Evolutionary conservation across 169 alveolate species (phyloP), one percentile per base, ranked within the genome.

Genomic region (Toxoplasma gondii): DNA sequence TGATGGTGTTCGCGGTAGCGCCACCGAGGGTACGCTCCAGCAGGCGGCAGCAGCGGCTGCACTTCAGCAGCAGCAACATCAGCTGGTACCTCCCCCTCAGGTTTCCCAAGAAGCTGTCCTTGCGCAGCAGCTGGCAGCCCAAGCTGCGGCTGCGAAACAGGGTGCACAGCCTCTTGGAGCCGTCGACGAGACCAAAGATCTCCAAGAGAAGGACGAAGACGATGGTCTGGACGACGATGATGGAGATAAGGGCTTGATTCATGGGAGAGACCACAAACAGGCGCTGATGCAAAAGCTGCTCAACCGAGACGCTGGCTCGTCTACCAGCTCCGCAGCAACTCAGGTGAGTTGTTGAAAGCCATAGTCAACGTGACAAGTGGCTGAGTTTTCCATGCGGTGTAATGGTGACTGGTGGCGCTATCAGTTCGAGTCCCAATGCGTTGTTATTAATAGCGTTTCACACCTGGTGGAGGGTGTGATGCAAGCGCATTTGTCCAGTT

Each of bases 1-100:
- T 38, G 98, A 96, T 86, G 94, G 94, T 31, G 94, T 92, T 58
- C 69, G 94, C 44, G 94, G 94, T 10, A 58, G 80, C 19, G 87
- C 83, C n/a, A 84, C 94, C 29, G 94, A 92, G 80, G 92, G 92
- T 0, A 54, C 92, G 39, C 94, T 74, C 49, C 94, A n/a, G 84
- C 94, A 43, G 49, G 91, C 1, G 92, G 91, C 10, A 70, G 92
- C 49, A 92, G 94, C 29, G 74, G 88, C 88, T 1, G 86, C 49
- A 82, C 67, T 38, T 74, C 54, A 29, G 54, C 91, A 1, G 83
- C 82, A 39, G 88, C 88, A 38, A 22, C 69, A 88, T 22, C 94
- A 92, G 88, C 87, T 92, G 22, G 94, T 83, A 49, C 93, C 92
- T 12, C 92, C 94, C 19, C 67, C 93, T 0, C 93, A 92, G 69